Evolutionary conservation across 2,329 filamentous ascomycete genomes (phyloP).

Genomic region (Colletotrichum lindemuthianum): DNA sequence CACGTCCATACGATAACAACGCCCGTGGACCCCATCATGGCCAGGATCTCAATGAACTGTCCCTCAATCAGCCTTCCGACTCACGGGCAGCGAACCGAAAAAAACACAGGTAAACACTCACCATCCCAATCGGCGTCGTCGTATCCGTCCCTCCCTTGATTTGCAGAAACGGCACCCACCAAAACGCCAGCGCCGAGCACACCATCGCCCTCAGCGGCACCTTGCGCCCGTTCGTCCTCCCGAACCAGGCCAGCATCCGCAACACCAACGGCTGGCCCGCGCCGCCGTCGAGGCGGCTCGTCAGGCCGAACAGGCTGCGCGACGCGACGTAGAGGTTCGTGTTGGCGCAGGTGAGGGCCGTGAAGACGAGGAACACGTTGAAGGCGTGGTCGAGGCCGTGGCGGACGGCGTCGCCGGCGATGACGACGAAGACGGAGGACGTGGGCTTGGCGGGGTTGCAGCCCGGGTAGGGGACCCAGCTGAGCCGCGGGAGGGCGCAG

Average conservation of each 20-base stretch:
- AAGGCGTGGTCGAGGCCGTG: conserved; percentile 40
- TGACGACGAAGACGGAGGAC: background rate
- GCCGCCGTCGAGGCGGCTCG: background rate
- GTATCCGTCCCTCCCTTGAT: conserved; percentile 35
- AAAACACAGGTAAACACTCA: background rate
- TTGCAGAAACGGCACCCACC: conserved; percentile 54
- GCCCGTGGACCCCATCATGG: conserved; percentile 48
- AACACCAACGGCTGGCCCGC: conserved; percentile 18
- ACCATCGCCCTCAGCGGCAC: conserved; percentile 52
- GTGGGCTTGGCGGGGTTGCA: background rate
- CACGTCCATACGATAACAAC: conserved; percentile 53
- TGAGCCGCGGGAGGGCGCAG: conserved; percentile 39
- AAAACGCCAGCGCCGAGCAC: conserved; percentile 49
- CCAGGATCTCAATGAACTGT: conserved; percentile 52
- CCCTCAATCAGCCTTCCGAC: no score
- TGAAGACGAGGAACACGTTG: conserved; percentile 47
- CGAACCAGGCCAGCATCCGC: conserved; percentile 44
- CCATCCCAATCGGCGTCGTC: conserved; percentile 2
- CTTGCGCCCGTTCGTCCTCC: conserved; percentile 40
- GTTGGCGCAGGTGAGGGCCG: conserved; percentile 45
- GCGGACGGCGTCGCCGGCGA: background rate
- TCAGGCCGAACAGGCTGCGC: conserved; percentile 35
- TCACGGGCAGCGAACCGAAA: no score
- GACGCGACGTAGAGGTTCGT: conserved; percentile 49
- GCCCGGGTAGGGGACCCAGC: conserved; percentile 35